Evolutionary conservation across 306 rosid genomes (phyloP).

Genomic region (Malus orientalis): DNA sequence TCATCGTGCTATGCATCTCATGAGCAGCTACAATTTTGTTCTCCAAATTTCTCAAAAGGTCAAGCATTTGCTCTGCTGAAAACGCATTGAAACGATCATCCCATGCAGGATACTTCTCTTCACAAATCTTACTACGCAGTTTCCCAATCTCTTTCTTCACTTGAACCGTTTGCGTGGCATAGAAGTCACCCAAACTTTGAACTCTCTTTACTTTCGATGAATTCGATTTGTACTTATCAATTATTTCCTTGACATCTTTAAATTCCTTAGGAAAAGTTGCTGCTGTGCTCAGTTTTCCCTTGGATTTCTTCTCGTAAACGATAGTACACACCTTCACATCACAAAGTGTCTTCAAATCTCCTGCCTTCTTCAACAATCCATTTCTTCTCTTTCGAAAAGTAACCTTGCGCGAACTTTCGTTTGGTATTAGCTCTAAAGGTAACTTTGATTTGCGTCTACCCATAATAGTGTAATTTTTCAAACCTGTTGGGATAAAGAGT

Average conservation of each 20-base stretch:
- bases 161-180: neutral
- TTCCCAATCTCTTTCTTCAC: neutral
- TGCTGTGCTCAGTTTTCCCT: neutral
- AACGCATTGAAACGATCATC: neutral
- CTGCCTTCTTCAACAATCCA: conserved; percentile 8
- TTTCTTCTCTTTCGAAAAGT: conserved; percentile 12
- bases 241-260: neutral
- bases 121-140: neutral
- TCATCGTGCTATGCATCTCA: neutral
- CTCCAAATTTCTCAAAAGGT: neutral
- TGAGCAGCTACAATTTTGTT: conserved; percentile 2
- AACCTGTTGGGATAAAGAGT: too few relatives aligned
- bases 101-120: neutral
- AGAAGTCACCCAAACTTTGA: neutral
- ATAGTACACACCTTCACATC: conserved; percentile 16
- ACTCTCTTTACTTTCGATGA: neutral
- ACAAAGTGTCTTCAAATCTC: conserved; percentile 16
- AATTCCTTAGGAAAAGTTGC: neutral
- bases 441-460: neutral
- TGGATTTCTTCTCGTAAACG: neutral
- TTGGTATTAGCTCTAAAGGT: neutral
- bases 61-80: neutral
- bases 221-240: neutral
- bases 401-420: neutral
- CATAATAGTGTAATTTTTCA: neutral